Conservation (phyloP, 495 filamentous ascomycete species). For the Hyaloscypha bicolor region DNA sequence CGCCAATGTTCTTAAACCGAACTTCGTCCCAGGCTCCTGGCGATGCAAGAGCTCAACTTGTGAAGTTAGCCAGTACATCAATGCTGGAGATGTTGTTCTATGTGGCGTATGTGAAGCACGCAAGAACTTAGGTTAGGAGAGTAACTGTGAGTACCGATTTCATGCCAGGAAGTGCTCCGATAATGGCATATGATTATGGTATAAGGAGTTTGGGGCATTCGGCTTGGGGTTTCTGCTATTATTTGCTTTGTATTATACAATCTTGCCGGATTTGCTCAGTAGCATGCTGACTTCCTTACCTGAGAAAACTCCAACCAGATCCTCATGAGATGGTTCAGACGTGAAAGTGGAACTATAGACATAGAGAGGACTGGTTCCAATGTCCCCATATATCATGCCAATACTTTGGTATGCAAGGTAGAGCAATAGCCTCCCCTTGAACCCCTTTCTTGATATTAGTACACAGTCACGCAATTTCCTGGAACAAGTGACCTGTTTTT, state of each 20-base stretch:
- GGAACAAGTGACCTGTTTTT: slow-evolving; percentile 20
- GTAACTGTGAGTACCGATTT: no score
- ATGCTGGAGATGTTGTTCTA: slow-evolving; percentile 62
- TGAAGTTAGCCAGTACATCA: slow-evolving; percentile 56
- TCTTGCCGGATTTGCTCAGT: no score
- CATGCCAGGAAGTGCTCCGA: no score
- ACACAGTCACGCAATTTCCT: not conserved
- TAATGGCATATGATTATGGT: no score
- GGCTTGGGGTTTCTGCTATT: no score
- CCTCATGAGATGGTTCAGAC: slow-evolving; percentile 52
- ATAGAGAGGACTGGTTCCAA: slow-evolving; percentile 75
- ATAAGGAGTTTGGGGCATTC: no score
- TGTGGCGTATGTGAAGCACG: slow-evolving; percentile 65
- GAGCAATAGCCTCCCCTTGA: slow-evolving; percentile 43
- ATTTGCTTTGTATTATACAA: no score
- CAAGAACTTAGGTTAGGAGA: no score
- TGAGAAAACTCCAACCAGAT: slow-evolving; percentile 68
- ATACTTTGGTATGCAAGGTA: slow-evolving; percentile 69
- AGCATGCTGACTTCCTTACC: not conserved
- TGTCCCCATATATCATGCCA: slow-evolving; percentile 76
- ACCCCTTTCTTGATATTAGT: slow-evolving; percentile 33
- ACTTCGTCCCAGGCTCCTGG: slow-evolving; percentile 56
- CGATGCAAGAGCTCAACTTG: slow-evolving; percentile 58
- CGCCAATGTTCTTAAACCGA: slow-evolving; percentile 61
- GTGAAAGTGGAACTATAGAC: slow-evolving; percentile 72